Evolutionary conservation across 805 yeast species (phyloP), one percentile per base, ranked within the genome.

Genomic region (Sungouiella thailandica): DNA sequence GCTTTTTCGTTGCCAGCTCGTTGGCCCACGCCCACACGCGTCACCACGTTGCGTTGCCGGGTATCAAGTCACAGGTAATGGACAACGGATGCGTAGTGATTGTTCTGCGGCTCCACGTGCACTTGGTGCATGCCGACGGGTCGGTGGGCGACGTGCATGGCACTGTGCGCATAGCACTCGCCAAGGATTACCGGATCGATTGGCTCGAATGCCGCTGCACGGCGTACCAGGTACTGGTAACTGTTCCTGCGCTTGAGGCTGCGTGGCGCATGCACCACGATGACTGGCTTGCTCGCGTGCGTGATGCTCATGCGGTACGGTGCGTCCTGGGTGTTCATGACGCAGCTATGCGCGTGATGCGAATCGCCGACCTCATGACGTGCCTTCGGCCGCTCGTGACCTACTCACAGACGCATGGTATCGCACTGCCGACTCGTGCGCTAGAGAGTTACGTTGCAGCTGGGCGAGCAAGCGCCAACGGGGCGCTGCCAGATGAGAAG

Each of bases 281-380:
- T 17, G 42, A 40, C 11, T 39, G 39, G 30, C 28, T 32, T 25
- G 26, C 23, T 10, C 39, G 30, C 1, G 17, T 44, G 11, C 17
- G 20, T 11, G 34, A 43, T 26, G 26, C 40, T 20, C 29, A 47
- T 15, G 78, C 80, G 1, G 68, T 68, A 41, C 62, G 67, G 28
- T 61, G 62, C 25, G 69, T 70, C 34, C 72, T 73, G 41, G 95
- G 95, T 0, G 56, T 83, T 4, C 78, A 76, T 35, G 78, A 74
- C 32, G 70, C 71, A 25, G 78, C 84, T 5, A 72, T 84, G 76
- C 62, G 90, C 39, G 68, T 80, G 15, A 58, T 86, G 60, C 90
- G 84, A 54, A 75, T 83, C 4, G 73, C 87, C 26, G 93, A 85
- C 55, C 80, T 81, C 7, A 82, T 87, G 86, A 69, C 87, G 0